Percentiles rank a stretch among this genome's conserved stretches.
phyloP scores from a whole-genome alignment of 768 basidiomycete species.

The Hortiboletus flavorubellus region DNA sequence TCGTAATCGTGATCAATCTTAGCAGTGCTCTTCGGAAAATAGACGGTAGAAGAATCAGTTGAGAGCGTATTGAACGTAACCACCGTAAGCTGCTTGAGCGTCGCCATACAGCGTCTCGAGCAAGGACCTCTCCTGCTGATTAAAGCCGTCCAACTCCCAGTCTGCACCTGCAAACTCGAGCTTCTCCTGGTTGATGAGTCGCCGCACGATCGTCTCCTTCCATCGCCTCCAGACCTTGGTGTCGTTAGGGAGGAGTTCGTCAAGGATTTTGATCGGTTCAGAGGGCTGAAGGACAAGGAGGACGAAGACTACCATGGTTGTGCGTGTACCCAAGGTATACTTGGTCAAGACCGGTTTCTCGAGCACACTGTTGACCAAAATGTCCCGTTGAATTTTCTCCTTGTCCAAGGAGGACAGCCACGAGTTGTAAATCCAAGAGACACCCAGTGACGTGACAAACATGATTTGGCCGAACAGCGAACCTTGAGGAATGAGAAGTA shows the following conservation, averaged over 20 bases:
- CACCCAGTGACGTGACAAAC: slow-evolving; percentile 32
- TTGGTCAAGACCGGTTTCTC: slow-evolving; percentile 21
- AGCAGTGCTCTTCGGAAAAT: neutral
- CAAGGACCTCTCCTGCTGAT: slow-evolving; percentile 14
- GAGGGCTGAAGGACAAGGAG: slow-evolving; percentile 22
- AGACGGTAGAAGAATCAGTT: neutral
- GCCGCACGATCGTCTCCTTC: slow-evolving; percentile 19
- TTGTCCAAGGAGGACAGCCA: slow-evolving; percentile 38
- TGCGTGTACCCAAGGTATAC: slow-evolving; percentile 26
- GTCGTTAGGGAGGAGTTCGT: slow-evolving; percentile 28
- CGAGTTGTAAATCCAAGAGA: slow-evolving; percentile 36
- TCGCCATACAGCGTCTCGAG: slow-evolving; percentile 25
- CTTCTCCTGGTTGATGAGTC: slow-evolving; percentile 17
- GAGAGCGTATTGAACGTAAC: slow-evolving; percentile 14
- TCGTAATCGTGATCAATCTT: neutral
- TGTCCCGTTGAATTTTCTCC: slow-evolving; percentile 25
- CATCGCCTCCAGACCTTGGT: slow-evolving; percentile 23
- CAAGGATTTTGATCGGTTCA: slow-evolving; percentile 18
- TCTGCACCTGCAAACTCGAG: slow-evolving; percentile 22
- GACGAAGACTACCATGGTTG: slow-evolving; percentile 22
- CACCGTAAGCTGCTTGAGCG: slow-evolving; percentile 25
- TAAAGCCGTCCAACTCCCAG: slow-evolving; percentile 21
- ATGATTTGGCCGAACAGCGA: slow-evolving; percentile 34
- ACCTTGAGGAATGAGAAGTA: slow-evolving; percentile 34
- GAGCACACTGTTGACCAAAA: slow-evolving; percentile 26